phyloP scores from a whole-genome alignment of 2,329 filamentous ascomycete species.

The Cladosporium austrohemisphaericum region DNA sequence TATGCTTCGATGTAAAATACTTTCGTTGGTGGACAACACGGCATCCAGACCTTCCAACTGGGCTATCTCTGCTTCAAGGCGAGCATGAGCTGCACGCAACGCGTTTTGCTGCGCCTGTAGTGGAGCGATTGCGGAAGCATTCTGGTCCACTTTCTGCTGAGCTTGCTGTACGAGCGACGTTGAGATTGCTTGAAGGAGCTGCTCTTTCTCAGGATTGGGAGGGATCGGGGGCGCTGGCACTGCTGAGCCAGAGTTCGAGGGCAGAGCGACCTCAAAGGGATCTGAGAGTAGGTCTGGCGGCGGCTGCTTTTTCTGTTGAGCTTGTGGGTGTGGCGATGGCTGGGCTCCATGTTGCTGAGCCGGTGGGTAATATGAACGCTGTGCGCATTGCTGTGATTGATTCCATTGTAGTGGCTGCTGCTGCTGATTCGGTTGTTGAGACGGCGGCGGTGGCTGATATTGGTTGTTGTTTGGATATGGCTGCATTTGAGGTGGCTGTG shows the following conservation, averaged over 20 bases:
- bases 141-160: slow-evolving; percentile 65
- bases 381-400: slow-evolving; percentile 29
- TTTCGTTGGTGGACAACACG: slow-evolving; percentile 71
- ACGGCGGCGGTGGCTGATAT: slow-evolving; percentile 6
- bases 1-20: slow-evolving; percentile 72
- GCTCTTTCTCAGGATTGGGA: slow-evolving; percentile 93
- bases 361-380: slow-evolving; percentile 23
- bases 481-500: slow-evolving; percentile 23
- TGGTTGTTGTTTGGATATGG: neutral
- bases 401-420: slow-evolving; percentile 20
- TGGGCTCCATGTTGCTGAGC: slow-evolving; percentile 17
- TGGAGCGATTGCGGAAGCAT: slow-evolving; percentile 68
- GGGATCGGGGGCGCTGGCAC: slow-evolving; percentile 78
- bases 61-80: slow-evolving; percentile 69
- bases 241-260: slow-evolving; percentile 41
- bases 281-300: slow-evolving; percentile 59
- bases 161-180: slow-evolving; percentile 66
- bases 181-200: slow-evolving; percentile 73
- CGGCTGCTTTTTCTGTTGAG: slow-evolving; percentile 35
- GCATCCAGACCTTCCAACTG: slow-evolving; percentile 67
- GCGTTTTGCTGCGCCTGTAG: slow-evolving; percentile 75
- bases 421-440: slow-evolving; percentile 16
- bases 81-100: slow-evolving; percentile 64
- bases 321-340: slow-evolving; percentile 25
- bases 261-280: slow-evolving; percentile 57